phyloP scores from a whole-genome alignment of 1,284 basidiomycete species.

The Fereydounia khargensis region DNA sequence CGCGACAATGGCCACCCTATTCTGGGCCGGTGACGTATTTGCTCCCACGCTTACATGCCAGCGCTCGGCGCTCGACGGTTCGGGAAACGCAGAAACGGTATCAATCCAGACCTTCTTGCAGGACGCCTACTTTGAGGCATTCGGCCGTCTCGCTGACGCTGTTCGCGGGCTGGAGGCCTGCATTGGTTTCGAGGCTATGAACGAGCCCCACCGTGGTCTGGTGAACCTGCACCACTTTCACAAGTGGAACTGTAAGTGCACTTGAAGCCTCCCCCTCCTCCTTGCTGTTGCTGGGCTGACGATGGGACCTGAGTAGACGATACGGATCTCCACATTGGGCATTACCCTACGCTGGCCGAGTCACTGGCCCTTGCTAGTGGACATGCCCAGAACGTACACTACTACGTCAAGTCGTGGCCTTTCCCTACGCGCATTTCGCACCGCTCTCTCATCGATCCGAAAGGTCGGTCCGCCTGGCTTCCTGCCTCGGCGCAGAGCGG shows the following conservation, averaged over 20 bases:
- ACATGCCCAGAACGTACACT: slow-evolving; percentile 62
- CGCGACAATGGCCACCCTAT: slow-evolving; percentile 59
- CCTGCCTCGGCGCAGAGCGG: neutral
- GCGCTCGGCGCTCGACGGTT: slow-evolving; percentile 1
- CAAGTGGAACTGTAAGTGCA: slow-evolving; percentile 65
- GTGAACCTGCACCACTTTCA: slow-evolving; percentile 79
- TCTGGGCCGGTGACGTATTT: slow-evolving; percentile 63
- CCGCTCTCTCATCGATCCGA: slow-evolving; percentile 33
- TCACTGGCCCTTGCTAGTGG: slow-evolving; percentile 42
- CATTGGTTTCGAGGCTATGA: slow-evolving; percentile 85
- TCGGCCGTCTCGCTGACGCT: slow-evolving; percentile 68
- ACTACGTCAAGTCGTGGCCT: slow-evolving; percentile 53
- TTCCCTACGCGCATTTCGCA: slow-evolving; percentile 50
- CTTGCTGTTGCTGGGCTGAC: neutral
- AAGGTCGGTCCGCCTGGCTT: slow-evolving; percentile 37
- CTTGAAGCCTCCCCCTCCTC: neutral
- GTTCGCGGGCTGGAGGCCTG: slow-evolving; percentile 75
- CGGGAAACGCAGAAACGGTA: slow-evolving; percentile 22
- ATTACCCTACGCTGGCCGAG: slow-evolving; percentile 61
- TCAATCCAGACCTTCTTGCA: slow-evolving; percentile 79
- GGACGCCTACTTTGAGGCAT: slow-evolving; percentile 75
- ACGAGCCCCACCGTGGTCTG: slow-evolving; percentile 93
- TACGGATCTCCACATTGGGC: slow-evolving; percentile 84
- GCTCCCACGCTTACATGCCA: slow-evolving; percentile 66
- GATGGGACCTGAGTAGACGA: slow-evolving; percentile 64